Conservation (phyloP, 192 early-diverging fungal genomes). For the Pecoramyces ruminantium region DNA sequence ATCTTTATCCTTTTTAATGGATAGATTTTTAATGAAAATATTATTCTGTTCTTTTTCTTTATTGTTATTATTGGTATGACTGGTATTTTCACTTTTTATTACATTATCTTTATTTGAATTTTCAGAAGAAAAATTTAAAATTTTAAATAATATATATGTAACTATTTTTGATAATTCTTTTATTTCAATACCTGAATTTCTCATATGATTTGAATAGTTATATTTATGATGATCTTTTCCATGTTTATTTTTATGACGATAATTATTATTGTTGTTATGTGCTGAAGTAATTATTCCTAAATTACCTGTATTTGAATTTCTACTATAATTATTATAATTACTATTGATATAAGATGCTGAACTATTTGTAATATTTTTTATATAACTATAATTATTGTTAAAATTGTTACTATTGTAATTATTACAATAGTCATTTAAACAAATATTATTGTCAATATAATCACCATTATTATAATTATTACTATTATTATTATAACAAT, state of each 20-base stretch:
- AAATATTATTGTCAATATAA: neutral
- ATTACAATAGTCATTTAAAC: too few species aligned
- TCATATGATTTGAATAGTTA: neutral
- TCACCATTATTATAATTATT: neutral
- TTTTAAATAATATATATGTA: neutral
- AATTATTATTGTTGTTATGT: neutral
- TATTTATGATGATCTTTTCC: neutral
- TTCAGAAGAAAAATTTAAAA: neutral
- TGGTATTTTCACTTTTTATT: too few species aligned
- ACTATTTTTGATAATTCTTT: neutral
- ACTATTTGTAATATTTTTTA: too few species aligned
- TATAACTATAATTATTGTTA: neutral
- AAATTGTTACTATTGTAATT: neutral
- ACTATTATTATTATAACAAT: neutral
- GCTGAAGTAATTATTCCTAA: neutral
- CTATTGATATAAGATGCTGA: too few species aligned
- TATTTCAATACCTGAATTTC: neutral
- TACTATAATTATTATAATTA: too few species aligned
- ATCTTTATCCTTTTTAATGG: neutral
- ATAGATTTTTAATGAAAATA: too few species aligned
- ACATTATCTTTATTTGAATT: too few species aligned
- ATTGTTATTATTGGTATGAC: too few species aligned
- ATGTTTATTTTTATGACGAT: neutral
- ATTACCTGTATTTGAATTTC: neutral
- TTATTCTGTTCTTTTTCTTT: too few species aligned